These are phyloP conservation scores for Davidsoniella neocaledoniae DNA, from an alignment of 2,329 filamentous ascomycete species.

Conservation along the genomic window DNA sequence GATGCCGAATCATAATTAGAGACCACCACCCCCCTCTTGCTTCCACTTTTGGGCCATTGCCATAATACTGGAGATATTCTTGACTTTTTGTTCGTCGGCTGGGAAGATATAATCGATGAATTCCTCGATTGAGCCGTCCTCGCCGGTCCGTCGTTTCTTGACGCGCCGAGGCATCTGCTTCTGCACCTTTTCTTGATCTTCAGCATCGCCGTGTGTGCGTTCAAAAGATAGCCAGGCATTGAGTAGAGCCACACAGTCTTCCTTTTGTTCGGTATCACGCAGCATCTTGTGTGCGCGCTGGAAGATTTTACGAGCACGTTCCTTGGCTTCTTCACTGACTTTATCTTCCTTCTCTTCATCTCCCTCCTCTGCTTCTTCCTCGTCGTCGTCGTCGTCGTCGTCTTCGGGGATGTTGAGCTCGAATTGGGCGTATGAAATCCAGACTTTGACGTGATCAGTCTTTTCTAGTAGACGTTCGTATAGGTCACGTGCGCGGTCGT, in stretches of 20 bases:
- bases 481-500: conserved; percentile 60
- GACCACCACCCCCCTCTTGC: conserved; percentile 28
- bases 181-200: conserved; percentile 68
- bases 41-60: conserved; percentile 84
- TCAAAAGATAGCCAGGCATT: conserved; percentile 91
- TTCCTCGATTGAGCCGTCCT: conserved; percentile 89
- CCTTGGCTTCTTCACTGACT: conserved; percentile 70
- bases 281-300: conserved; percentile 70
- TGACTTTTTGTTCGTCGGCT: conserved; percentile 74
- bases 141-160: conserved; percentile 81
- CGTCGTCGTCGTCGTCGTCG: conserved; percentile 44
- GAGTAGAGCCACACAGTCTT: conserved; percentile 82
- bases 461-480: conserved; percentile 86
- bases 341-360: conserved; percentile 47
- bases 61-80: conserved; percentile 68
- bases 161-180: conserved; percentile 86
- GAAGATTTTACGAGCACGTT: conserved; percentile 67
- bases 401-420: conserved; percentile 85
- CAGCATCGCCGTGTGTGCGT: conserved; percentile 57
- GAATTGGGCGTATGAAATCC: conserved; percentile 97
- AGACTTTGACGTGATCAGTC: conserved; percentile 98
- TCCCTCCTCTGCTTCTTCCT: conserved; percentile 36
- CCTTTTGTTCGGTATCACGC: conserved; percentile 79
- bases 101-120: conserved; percentile 97
- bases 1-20: not conserved